These are phyloP conservation scores for Tulasnella sp. DNA, from an alignment of 768 basidiomycete genomes.

Conservation along the genomic window DNA sequence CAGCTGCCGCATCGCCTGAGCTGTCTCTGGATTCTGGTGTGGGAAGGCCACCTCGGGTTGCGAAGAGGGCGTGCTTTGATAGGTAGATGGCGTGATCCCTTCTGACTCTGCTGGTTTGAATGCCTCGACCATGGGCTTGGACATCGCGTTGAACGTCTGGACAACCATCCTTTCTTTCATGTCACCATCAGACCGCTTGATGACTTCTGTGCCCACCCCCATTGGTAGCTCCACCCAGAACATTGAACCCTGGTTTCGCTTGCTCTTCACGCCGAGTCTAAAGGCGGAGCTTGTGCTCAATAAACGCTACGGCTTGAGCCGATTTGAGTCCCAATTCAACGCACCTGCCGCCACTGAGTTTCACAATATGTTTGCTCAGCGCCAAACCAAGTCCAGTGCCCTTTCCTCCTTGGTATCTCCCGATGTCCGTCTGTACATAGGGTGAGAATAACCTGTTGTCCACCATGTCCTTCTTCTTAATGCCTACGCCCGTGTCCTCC, in stretches of 20 bases:
- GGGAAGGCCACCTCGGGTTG: slow-evolving; percentile 1
- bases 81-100: slow-evolving; percentile 12
- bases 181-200: slow-evolving; percentile 6
- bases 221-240: slow-evolving; percentile 75
- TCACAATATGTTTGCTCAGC: slow-evolving; percentile 68
- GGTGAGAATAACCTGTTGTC: slow-evolving; percentile 19
- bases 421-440: slow-evolving; percentile 19
- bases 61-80: background rate
- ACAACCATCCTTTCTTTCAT: slow-evolving; percentile 6
- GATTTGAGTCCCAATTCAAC: background rate
- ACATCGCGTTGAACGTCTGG: background rate
- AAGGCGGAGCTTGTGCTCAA: background rate
- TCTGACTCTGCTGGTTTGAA: slow-evolving; percentile 10
- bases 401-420: slow-evolving; percentile 31
- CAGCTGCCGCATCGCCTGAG: background rate
- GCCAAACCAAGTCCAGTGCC: slow-evolving; percentile 64
- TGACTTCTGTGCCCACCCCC: slow-evolving; percentile 18
- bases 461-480: slow-evolving; percentile 16
- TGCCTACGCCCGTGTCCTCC: slow-evolving; percentile 18
- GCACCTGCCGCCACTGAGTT: slow-evolving; percentile 46
- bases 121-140: slow-evolving; percentile 2
- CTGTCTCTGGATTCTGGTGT: background rate
- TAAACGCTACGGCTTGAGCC: background rate
- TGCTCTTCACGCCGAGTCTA: slow-evolving; percentile 39
- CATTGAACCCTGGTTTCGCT: slow-evolving; percentile 50